Percentiles rank a stretch among this genome's conserved stretches.
Evolutionary conservation across 2,329 filamentous ascomycete species (phyloP).

Genomic region (Scytalidium sp.): DNA sequence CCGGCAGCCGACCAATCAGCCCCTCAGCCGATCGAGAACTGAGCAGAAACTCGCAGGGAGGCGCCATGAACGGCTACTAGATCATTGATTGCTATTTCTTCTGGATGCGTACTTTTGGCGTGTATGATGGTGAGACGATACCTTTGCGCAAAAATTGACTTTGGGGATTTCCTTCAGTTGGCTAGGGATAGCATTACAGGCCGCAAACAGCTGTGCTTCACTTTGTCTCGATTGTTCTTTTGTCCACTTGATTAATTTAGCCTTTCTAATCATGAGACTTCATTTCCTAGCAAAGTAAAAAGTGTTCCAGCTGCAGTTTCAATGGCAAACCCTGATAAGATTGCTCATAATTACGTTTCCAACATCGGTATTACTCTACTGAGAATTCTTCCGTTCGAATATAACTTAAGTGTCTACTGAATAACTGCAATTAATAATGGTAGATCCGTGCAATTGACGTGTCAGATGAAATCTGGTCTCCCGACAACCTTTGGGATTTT

Average conservation of each 20-base stretch:
- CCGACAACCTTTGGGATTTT: no score
- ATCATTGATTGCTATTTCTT: not conserved
- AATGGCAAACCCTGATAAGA: no score
- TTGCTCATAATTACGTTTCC: no score
- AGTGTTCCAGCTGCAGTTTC: not conserved
- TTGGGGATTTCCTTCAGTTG: conserved; percentile 25
- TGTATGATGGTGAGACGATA: conserved; percentile 26
- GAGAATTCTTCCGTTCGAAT: not conserved
- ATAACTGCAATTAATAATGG: not conserved
- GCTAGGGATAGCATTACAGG: conserved; percentile 25
- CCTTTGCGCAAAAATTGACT: conserved; percentile 29
- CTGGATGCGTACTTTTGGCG: conserved; percentile 4
- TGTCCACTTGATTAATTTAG: conserved; percentile 33
- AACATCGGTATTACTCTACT: not conserved
- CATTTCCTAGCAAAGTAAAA: conserved; percentile 14
- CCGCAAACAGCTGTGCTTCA: conserved; percentile 24
- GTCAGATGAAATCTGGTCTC: no score
- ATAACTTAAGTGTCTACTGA: not conserved
- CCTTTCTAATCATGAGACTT: conserved; percentile 29
- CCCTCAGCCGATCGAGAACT: conserved; percentile 92
- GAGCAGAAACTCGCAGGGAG: conserved; percentile 93
- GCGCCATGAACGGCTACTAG: conserved; percentile 99
- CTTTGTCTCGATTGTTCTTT: conserved; percentile 27
- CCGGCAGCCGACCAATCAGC: conserved; percentile 88
- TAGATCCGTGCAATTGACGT: not conserved